phyloP scores from a whole-genome alignment of 345 rosid genomes.

The Aethionema arabicum region DNA sequence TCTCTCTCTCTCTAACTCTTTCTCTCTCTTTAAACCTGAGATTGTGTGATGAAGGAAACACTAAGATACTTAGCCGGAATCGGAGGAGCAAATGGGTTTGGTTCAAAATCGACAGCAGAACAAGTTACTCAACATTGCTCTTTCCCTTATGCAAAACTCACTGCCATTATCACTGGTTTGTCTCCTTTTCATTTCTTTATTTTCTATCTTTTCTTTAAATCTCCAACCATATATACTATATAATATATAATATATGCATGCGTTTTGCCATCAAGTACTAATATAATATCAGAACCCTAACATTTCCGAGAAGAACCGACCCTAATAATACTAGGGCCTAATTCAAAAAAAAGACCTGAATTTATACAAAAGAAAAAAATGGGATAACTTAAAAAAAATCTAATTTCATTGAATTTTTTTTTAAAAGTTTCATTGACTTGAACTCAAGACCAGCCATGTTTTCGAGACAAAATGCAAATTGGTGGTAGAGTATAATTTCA shows the following conservation, averaged over 20 bases:
- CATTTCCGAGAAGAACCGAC: no score
- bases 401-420: no score
- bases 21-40: conserved; percentile 30
- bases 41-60: conserved; percentile 66
- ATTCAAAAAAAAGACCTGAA: no score
- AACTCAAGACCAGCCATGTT: no score
- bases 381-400: no score
- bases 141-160: conserved; percentile 34
- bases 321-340: no score
- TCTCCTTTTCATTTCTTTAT: conserved; percentile 5
- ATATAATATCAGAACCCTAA: background rate
- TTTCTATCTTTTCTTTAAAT: background rate
- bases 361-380: no score
- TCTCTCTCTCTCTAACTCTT: conserved; percentile 25
- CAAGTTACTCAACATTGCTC: conserved; percentile 54
- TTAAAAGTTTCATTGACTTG: no score
- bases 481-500: no score
- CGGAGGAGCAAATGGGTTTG: conserved; percentile 95
- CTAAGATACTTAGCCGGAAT: conserved; percentile 78
- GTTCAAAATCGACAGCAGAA: conserved; percentile 89
- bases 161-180: conserved; percentile 42
- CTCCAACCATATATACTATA: background rate
- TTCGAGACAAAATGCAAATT: no score
- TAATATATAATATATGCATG: background rate
- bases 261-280: no score